phyloP scores from a whole-genome alignment of 345 rosid genomes.

The Nasturtium officinale region DNA sequence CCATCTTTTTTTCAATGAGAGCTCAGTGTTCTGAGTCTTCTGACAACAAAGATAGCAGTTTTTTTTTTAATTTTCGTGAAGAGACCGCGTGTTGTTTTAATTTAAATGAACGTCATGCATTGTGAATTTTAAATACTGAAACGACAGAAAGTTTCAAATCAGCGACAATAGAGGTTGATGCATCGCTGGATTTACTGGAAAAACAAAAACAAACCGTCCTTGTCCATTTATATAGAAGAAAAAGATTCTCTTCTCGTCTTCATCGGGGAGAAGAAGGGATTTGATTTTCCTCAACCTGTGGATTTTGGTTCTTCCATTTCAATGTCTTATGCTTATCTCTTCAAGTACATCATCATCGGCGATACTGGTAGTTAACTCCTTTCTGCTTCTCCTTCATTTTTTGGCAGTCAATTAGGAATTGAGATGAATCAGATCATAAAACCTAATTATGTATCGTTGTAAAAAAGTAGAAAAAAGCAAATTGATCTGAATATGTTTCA shows the following conservation, averaged over 20 bases:
- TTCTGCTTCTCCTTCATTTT: background rate
- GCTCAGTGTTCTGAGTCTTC: background rate
- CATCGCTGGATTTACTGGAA: conserved; percentile 45
- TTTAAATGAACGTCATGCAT: background rate
- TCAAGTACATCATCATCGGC: conserved; percentile 98
- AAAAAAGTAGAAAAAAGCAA: background rate
- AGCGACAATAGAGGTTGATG: conserved; percentile 37
- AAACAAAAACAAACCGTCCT: conserved; percentile 26
- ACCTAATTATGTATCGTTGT: conserved; percentile 9
- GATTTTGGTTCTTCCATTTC: background rate
- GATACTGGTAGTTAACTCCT: conserved; percentile 62
- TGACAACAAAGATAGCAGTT: background rate
- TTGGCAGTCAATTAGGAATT: background rate
- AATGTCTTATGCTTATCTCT: conserved; percentile 89
- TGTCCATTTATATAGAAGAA: conserved; percentile 27
- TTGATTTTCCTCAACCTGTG: conserved; percentile 15
- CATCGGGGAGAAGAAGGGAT: conserved; percentile 3
- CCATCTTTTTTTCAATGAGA: conserved; percentile 19
- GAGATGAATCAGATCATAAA: conserved; percentile 6
- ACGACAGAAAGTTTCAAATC: background rate
- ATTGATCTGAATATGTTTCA: background rate
- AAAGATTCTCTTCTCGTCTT: conserved; percentile 15
- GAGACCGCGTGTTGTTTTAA: background rate
- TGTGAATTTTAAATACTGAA: background rate
- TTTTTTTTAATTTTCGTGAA: background rate